Conservation (phyloP, 1,284 basidiomycete species). For the Pterulicium gracile region DNA sequence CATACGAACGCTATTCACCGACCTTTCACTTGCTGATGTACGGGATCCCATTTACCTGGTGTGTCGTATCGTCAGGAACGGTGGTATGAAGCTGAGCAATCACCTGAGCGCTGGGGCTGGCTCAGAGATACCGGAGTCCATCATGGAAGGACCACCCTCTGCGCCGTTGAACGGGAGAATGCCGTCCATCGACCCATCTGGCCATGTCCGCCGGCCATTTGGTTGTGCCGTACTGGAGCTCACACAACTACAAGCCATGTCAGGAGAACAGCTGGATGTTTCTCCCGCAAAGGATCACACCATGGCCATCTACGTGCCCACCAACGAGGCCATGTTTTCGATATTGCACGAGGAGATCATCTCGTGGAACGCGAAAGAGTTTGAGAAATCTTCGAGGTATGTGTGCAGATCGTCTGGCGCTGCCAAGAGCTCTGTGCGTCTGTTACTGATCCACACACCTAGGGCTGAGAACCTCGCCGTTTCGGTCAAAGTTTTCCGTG, state of each 20-base stretch:
- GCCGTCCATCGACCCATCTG: slow-evolving; percentile 18
- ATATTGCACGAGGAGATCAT: slow-evolving; percentile 96
- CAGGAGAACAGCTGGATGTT: slow-evolving; percentile 47
- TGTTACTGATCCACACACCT: slow-evolving; percentile 8
- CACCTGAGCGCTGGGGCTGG: slow-evolving; percentile 41
- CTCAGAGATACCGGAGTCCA: slow-evolving; percentile 28
- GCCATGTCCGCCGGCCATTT: slow-evolving; percentile 77
- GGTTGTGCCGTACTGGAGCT: slow-evolving; percentile 91
- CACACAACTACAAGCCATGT: slow-evolving; percentile 62
- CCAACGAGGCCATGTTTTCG: slow-evolving; percentile 80
- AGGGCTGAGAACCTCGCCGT: slow-evolving; percentile 82
- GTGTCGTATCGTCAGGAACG: slow-evolving; percentile 85
- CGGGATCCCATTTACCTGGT: slow-evolving; percentile 80
- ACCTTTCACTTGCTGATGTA: slow-evolving; percentile 79
- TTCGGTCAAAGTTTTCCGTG: slow-evolving; percentile 86
- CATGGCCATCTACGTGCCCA: slow-evolving; percentile 85
- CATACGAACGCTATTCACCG: slow-evolving; percentile 82
- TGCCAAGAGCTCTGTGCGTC: slow-evolving; percentile 1
- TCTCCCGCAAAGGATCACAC: slow-evolving; percentile 62
- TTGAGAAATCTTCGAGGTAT: slow-evolving; percentile 75
- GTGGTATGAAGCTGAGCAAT: slow-evolving; percentile 68
- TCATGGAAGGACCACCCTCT: not conserved
- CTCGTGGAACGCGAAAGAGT: slow-evolving; percentile 68
- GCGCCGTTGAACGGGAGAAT: not conserved
- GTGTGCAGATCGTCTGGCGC: no score